Percentiles rank a stretch among this genome's conserved stretches.
Conservation (phyloP, 441 rosid genomes). For the Mallotus repandus region DNA sequence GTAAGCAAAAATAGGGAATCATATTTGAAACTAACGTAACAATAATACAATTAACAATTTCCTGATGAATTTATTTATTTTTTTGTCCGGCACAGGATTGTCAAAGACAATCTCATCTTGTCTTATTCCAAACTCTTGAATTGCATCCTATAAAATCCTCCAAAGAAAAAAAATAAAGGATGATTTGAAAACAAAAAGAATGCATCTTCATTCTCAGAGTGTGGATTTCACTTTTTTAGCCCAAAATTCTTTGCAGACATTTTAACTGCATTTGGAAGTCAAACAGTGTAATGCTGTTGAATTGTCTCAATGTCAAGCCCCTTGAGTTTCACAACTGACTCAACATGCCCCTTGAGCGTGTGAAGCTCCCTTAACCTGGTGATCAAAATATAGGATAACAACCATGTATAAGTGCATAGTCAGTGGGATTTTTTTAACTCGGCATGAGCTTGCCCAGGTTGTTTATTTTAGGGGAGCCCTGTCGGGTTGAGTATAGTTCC, state of each 20-base stretch:
- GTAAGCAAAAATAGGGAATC: conserved; percentile 12
- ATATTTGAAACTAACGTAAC: conserved; percentile 4
- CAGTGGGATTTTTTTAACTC: too few species aligned
- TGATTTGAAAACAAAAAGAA: neutral
- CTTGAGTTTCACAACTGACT: conserved; percentile 78
- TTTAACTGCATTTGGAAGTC: neutral
- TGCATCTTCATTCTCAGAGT: neutral
- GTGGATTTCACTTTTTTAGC: conserved; percentile 6
- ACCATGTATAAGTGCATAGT: too few species aligned
- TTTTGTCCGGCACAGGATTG: conserved; percentile 21
- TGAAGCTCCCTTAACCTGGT: conserved; percentile 72
- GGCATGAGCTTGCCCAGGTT: too few species aligned
- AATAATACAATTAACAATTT: neutral
- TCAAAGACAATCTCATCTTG: conserved; percentile 13
- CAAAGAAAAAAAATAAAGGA: neutral
- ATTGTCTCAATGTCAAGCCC: conserved; percentile 80
- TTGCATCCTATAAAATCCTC: conserved; percentile 18
- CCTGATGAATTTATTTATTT: neutral
- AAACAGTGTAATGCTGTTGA: conserved; percentile 75
- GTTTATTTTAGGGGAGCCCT: too few species aligned
- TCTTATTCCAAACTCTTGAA: conserved; percentile 30
- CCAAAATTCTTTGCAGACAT: conserved; percentile 2
- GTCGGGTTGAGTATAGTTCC: too few species aligned
- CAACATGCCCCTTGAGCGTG: conserved; percentile 81
- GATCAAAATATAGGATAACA: neutral